phyloP scores from a whole-genome alignment of 2,329 filamentous ascomycete species.

The Onygenales sp. region DNA sequence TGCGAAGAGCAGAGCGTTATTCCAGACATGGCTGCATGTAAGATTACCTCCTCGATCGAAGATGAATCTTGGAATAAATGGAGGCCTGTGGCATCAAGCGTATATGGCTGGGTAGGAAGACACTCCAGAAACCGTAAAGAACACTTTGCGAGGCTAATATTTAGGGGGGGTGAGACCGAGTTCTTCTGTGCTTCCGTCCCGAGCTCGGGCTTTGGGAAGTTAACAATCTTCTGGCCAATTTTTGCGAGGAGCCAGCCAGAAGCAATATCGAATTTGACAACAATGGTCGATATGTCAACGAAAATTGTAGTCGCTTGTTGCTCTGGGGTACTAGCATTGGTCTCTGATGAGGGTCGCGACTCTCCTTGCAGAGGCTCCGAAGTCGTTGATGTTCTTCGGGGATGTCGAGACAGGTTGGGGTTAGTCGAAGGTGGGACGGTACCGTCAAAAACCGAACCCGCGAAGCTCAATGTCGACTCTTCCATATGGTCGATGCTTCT shows the following conservation, averaged over 20 bases:
- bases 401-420: background rate
- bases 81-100: constrained; percentile 7
- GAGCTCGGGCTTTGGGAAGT: constrained; percentile 12
- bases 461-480: constrained; percentile 14
- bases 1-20: constrained; percentile 17
- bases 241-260: constrained; percentile 33
- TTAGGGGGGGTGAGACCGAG: constrained; percentile 10
- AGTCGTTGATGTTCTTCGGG: background rate
- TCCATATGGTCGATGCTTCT: constrained; percentile 13
- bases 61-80: constrained; percentile 13
- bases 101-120: constrained; percentile 21
- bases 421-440: background rate
- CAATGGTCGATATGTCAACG: constrained; percentile 22
- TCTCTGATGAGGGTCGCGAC: background rate
- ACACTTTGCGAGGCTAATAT: constrained; percentile 19
- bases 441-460: constrained; percentile 14
- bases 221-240: constrained; percentile 23
- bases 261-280: constrained; percentile 30
- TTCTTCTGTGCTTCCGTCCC: constrained; percentile 4
- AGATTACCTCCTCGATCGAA: constrained; percentile 22
- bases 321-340: background rate
- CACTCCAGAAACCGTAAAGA: constrained; percentile 30
- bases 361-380: background rate
- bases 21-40: constrained; percentile 21
- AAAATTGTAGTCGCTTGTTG: constrained; percentile 13